Evolutionary conservation across 305 asterid genomes (phyloP).

Genomic region (Andrographis paniculata): DNA sequence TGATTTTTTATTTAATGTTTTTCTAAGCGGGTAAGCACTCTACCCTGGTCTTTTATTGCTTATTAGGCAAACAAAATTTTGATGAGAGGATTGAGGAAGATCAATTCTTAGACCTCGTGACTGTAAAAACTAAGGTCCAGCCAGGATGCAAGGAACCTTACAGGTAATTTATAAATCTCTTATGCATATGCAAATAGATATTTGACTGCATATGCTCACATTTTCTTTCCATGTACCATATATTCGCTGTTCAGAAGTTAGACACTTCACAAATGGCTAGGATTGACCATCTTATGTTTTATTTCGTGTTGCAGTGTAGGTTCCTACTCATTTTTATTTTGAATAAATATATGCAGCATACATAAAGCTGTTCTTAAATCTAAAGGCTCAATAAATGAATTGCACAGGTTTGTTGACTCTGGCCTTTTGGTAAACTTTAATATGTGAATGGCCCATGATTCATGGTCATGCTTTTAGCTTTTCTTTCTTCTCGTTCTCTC

Average conservation of each 20-base stretch:
- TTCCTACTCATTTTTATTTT: slow-evolving; percentile 9
- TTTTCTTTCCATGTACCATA: not conserved
- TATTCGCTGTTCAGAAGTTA: slow-evolving; percentile 1
- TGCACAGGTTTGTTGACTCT: slow-evolving; percentile 58
- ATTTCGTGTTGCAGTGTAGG: slow-evolving; percentile 11
- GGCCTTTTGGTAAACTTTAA: slow-evolving; percentile 17
- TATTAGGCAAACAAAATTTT: slow-evolving; percentile 68
- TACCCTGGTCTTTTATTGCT: slow-evolving; percentile 18
- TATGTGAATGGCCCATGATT: slow-evolving; percentile 15
- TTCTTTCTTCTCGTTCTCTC: slow-evolving; percentile 3
- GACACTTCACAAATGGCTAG: slow-evolving; percentile 4
- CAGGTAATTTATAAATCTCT: slow-evolving; percentile 39
- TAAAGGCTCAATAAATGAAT: slow-evolving; percentile 72
- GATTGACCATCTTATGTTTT: not conserved
- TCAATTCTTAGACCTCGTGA: slow-evolving; percentile 79
- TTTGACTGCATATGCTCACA: not conserved
- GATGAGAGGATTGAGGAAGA: slow-evolving; percentile 75
- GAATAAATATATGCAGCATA: slow-evolving; percentile 48
- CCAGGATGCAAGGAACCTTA: slow-evolving; percentile 87
- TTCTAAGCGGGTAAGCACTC: not conserved
- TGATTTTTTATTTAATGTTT: not conserved
- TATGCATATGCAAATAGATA: slow-evolving; percentile 8
- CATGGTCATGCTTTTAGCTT: slow-evolving; percentile 4
- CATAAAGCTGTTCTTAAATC: slow-evolving; percentile 65
- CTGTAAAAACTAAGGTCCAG: slow-evolving; percentile 65